phyloP scores from a whole-genome alignment of 768 basidiomycete genomes.

The Glaciozyma martinii region DNA sequence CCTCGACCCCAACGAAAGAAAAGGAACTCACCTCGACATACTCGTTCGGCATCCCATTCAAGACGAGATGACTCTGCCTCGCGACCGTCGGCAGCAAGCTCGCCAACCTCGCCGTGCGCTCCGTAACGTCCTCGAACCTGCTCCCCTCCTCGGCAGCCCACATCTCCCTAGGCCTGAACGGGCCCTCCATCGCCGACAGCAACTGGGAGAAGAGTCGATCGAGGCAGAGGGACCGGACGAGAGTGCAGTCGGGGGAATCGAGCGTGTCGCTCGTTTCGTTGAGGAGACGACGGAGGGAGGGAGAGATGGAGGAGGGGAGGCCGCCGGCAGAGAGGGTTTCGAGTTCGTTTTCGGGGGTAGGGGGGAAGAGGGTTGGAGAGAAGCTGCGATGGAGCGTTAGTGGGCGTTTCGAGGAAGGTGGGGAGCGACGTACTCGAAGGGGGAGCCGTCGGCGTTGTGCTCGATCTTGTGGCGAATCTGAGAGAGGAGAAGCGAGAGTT shows the following conservation, averaged over 20 bases:
- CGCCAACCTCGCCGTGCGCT: conserved; percentile 56
- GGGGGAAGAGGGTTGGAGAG: conserved; percentile 62
- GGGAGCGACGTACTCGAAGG: conserved; percentile 31
- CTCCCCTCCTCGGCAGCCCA: neutral
- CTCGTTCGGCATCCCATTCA: conserved; percentile 66
- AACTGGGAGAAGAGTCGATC: conserved; percentile 60
- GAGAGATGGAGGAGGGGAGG: conserved; percentile 43
- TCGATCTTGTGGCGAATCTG: conserved; percentile 73
- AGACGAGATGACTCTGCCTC: conserved; percentile 60
- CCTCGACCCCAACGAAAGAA: neutral
- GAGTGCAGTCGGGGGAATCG: conserved; percentile 58
- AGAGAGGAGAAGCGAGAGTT: conserved; percentile 58
- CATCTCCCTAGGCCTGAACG: conserved; percentile 27
- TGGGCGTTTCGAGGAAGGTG: neutral
- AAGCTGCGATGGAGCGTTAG: conserved; percentile 46
- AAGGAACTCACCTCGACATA: conserved; percentile 54
- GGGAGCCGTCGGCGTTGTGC: conserved; percentile 52
- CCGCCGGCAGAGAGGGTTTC: conserved; percentile 21
- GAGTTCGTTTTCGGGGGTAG: conserved; percentile 60
- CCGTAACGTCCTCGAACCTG: conserved; percentile 27
- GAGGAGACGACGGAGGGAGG: conserved; percentile 56
- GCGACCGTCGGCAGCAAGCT: conserved; percentile 70
- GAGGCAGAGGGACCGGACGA: conserved; percentile 62
- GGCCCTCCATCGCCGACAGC: conserved; percentile 52
- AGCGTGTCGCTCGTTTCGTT: conserved; percentile 59